Evolutionary conservation across 2,329 filamentous ascomycete species (phyloP).

Genomic region (Aspergillus sp.): DNA sequence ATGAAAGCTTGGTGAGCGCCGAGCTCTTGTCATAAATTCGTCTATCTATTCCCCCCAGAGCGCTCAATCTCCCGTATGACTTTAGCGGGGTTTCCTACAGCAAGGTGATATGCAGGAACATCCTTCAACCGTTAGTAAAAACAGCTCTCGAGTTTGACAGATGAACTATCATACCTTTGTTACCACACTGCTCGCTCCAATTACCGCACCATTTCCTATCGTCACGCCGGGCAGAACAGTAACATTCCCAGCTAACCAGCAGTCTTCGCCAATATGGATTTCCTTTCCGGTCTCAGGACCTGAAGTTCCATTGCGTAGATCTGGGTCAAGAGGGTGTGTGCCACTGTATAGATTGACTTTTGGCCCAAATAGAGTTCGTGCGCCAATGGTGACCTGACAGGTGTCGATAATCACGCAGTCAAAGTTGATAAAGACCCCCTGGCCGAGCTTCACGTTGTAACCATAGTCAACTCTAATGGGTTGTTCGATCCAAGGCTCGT

Average conservation of each 20-base stretch:
- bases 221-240: conserved; percentile 74
- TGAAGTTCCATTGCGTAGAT: conserved; percentile 68
- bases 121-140: conserved; percentile 28
- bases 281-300: conserved; percentile 74
- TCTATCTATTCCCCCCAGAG: conserved; percentile 23
- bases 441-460: conserved; percentile 68
- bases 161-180: conserved; percentile 57
- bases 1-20: background rate
- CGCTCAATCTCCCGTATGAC: conserved; percentile 43
- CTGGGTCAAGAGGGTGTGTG: conserved; percentile 74
- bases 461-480: conserved; percentile 77
- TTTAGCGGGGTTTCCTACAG: conserved; percentile 41
- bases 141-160: background rate
- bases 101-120: conserved; percentile 44
- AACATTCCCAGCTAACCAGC: conserved; percentile 74
- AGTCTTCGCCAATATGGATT: conserved; percentile 76
- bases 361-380: conserved; percentile 74
- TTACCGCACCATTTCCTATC: conserved; percentile 69
- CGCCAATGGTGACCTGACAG: conserved; percentile 70
- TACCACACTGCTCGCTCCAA: conserved; percentile 81
- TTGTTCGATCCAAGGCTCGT: conserved; percentile 68
- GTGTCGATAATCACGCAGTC: conserved; percentile 77
- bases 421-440: conserved; percentile 73
- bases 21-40: background rate
- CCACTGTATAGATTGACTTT: conserved; percentile 75